Conservation (phyloP, 108 stramenopile genomes). For the Skeletonema potamos region DNA sequence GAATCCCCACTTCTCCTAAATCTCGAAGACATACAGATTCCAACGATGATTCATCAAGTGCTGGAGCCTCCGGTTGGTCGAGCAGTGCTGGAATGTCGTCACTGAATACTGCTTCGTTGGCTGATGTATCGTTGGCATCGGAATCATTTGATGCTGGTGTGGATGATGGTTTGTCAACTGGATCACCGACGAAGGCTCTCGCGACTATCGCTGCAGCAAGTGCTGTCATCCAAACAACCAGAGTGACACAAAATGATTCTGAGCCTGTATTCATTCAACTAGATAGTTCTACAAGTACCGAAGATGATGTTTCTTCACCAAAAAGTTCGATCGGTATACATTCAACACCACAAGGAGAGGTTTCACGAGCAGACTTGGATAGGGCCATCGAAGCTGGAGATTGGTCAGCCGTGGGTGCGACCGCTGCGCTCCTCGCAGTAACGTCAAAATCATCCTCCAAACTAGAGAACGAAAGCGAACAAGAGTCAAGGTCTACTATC, state of each 20-base stretch:
- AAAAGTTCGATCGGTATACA: background rate
- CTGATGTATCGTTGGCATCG: background rate
- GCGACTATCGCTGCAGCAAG: conserved; percentile 24
- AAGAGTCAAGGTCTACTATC: background rate
- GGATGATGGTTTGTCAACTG: conserved; percentile 12
- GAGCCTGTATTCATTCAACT: background rate
- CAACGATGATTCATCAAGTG: conserved; percentile 22
- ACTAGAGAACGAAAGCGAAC: background rate
- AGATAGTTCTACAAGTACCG: background rate
- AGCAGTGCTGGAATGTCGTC: conserved; percentile 28
- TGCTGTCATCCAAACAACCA: background rate
- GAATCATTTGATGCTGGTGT: conserved; percentile 15
- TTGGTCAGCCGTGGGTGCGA: conserved; percentile 88
- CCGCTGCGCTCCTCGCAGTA: conserved; percentile 74
- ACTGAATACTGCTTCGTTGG: conserved; percentile 16
- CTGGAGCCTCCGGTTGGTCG: conserved; percentile 45
- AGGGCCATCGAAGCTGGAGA: conserved; percentile 81
- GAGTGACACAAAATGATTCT: conserved; percentile 5
- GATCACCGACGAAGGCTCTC: conserved; percentile 7
- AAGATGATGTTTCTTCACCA: background rate
- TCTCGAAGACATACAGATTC: background rate
- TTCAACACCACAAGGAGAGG: conserved; percentile 16
- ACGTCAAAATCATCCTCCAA: background rate
- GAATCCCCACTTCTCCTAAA: conserved; percentile 15
- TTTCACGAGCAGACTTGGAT: conserved; percentile 65